A percentile compares a stretch with the other conserved stretches of the same genome.
Conservation (phyloP, 139 green algal genomes). For the Tetradesmus obliquus region DNA sequence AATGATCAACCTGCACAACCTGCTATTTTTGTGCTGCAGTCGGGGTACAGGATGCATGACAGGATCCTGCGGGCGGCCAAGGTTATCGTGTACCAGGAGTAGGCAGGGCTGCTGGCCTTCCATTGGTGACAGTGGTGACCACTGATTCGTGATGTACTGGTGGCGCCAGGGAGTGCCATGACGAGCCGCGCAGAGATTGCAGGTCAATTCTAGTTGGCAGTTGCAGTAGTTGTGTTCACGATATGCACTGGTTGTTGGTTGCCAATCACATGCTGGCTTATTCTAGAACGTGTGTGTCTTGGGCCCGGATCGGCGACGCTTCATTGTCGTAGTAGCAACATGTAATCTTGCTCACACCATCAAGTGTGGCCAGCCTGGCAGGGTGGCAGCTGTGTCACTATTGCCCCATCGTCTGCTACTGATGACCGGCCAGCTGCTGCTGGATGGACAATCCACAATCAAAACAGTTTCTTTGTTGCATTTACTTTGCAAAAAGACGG, state of each 20-base stretch:
- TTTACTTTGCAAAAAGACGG: neutral
- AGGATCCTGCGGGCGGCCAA: constrained; percentile 86
- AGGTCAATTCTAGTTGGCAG: too few species aligned
- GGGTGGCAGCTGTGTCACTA: neutral
- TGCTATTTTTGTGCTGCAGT: constrained; percentile 56
- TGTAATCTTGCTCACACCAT: too few species aligned
- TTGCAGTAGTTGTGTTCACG: too few species aligned
- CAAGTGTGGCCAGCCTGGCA: too few species aligned
- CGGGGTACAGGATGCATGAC: constrained; percentile 88
- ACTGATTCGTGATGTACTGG: neutral
- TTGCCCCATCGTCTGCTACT: neutral
- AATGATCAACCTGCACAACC: neutral
- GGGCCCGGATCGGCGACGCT: too few species aligned
- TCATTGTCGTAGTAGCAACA: too few species aligned
- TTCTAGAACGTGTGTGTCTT: too few species aligned
- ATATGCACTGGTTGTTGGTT: too few species aligned
- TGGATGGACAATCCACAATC: neutral
- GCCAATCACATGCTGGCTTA: too few species aligned
- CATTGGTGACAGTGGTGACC: too few species aligned
- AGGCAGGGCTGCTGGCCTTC: neutral
- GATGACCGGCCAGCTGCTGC: neutral
- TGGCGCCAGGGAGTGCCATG: too few species aligned
- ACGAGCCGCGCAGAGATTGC: too few species aligned
- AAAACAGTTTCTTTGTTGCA: neutral
- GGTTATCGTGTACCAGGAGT: constrained; percentile 79